Evolutionary conservation across 139 green algal species (phyloP).

Genomic region (Yamagishiella unicocca): DNA sequence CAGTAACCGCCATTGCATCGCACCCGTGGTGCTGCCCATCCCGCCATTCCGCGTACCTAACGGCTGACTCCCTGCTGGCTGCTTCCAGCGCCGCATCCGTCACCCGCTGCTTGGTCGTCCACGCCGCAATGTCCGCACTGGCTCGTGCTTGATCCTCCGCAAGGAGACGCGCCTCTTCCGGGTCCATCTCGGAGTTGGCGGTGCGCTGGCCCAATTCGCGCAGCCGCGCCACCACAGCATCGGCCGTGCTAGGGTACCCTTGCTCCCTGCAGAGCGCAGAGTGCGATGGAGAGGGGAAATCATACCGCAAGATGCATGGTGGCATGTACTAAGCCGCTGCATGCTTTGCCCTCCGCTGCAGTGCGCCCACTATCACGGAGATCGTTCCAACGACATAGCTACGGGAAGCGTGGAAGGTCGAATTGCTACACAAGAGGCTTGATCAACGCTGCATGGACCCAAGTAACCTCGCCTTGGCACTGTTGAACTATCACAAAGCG

Average conservation of each 20-base stretch:
- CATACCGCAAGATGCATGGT: too few species aligned
- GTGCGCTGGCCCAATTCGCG: slow-evolving; percentile 4
- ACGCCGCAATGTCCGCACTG: neutral
- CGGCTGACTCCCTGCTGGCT: neutral
- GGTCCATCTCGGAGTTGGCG: neutral
- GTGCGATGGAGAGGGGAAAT: too few species aligned
- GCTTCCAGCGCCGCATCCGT: slow-evolving; percentile 16
- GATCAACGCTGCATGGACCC: too few species aligned
- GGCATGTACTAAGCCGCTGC: too few species aligned
- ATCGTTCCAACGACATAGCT: too few species aligned
- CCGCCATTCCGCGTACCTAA: neutral
- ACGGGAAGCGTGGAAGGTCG: too few species aligned
- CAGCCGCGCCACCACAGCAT: neutral
- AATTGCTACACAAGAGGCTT: too few species aligned
- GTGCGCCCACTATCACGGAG: too few species aligned
- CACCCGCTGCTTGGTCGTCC: neutral
- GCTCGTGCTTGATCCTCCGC: neutral
- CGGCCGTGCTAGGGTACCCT: neutral
- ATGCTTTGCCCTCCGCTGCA: too few species aligned
- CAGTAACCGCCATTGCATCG: neutral
- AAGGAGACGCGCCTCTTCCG: neutral
- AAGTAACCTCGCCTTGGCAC: too few species aligned
- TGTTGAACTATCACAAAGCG: too few species aligned
- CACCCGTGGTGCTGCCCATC: neutral
- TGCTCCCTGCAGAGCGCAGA: too few species aligned